Evolutionary conservation across 495 filamentous ascomycete species (phyloP), one percentile per base, ranked within the genome.

Genomic region (Annulohypoxylon maeteangense): DNA sequence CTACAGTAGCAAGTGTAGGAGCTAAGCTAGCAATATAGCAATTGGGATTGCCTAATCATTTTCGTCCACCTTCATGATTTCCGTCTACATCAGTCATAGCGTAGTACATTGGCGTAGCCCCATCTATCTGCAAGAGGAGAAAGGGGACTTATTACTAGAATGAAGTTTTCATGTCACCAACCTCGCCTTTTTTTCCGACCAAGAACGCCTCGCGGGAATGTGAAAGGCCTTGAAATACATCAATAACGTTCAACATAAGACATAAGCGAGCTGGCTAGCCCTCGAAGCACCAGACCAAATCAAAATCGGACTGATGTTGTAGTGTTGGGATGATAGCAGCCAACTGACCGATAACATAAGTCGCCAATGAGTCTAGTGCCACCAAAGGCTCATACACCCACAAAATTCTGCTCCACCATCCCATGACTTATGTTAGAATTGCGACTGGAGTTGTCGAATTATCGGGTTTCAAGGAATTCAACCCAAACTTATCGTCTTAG

Each of bases 401-500:
- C 11, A 58, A 40, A 47, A 20, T 0, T 8, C 14, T 51, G 16
- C 38, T 45, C 16, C 67, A 8, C 51, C 59, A 10, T 44, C 29
- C 20, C 20, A 29, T 16, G 55, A 29, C 44, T 48, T 22, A 22
- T 53, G 32, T 4, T 22, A 57, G 16, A 23, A 14, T 34, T 27
- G 18, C 23, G 23, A 38, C 16, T 48, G 29, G 36, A 20, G 51
- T 18, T 14, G n/a, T 11, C 6, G 22, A 36, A 57, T n/a, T 16
- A 6, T 48, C 25, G 29, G 42, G 4, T 48, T 27, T 53, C 20
- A 14, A 58, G 53, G 6, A 12, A 7, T 25, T 44, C 14, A 0
- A 29, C n/a, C 1, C 20, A 23, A 40, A 38, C 20, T 71, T 55
- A 78, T 70, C 75, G 75, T 47, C 75, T 73, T 31, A 70, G 50